These are phyloP conservation scores for Verticillium tricorpus DNA, from an alignment of 2,329 filamentous ascomycete genomes.

Conservation along the genomic window DNA sequence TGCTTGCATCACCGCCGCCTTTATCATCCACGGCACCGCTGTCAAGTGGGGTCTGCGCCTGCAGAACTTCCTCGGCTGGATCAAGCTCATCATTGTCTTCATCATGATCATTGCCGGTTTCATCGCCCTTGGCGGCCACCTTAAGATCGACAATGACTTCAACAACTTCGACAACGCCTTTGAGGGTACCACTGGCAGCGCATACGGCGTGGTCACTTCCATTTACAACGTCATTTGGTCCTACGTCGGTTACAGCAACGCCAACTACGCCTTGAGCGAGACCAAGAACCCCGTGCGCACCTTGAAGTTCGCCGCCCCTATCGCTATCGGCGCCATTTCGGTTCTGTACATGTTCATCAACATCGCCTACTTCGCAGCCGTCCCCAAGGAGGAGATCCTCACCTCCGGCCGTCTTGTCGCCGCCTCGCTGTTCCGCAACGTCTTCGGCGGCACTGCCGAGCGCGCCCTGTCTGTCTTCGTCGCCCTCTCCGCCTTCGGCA, in stretches of 20 bases:
- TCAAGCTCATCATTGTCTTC: slow-evolving; percentile 63
- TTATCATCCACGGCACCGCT: slow-evolving; percentile 59
- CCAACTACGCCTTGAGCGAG: slow-evolving; percentile 63
- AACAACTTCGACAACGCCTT: slow-evolving; percentile 62
- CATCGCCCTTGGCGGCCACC: slow-evolving; percentile 55
- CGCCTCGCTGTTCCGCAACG: slow-evolving; percentile 51
- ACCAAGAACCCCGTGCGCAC: slow-evolving; percentile 62
- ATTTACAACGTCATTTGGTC: slow-evolving; percentile 70
- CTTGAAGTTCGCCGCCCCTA: slow-evolving; percentile 59
- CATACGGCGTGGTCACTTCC: slow-evolving; percentile 65
- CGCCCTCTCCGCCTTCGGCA: slow-evolving; percentile 63
- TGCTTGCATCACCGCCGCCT: slow-evolving; percentile 61
- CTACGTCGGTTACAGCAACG: slow-evolving; percentile 65
- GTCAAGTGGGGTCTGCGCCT: slow-evolving; percentile 64
- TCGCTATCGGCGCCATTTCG: slow-evolving; percentile 54
- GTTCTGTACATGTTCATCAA: slow-evolving; percentile 64
- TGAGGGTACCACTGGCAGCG: slow-evolving; percentile 59
- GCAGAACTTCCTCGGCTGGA: slow-evolving; percentile 59
- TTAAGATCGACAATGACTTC: slow-evolving; percentile 53
- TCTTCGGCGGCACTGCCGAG: slow-evolving; percentile 50
- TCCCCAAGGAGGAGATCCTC: slow-evolving; percentile 49
- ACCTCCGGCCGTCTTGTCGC: slow-evolving; percentile 46
- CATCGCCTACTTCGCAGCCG: slow-evolving; percentile 61
- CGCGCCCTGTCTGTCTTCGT: slow-evolving; percentile 61
- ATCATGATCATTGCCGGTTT: slow-evolving; percentile 62